Percentiles rank a stretch among this genome's conserved stretches.
phyloP scores from a whole-genome alignment of 2,329 filamentous ascomycete species.

The Metarhizium robertsii region DNA sequence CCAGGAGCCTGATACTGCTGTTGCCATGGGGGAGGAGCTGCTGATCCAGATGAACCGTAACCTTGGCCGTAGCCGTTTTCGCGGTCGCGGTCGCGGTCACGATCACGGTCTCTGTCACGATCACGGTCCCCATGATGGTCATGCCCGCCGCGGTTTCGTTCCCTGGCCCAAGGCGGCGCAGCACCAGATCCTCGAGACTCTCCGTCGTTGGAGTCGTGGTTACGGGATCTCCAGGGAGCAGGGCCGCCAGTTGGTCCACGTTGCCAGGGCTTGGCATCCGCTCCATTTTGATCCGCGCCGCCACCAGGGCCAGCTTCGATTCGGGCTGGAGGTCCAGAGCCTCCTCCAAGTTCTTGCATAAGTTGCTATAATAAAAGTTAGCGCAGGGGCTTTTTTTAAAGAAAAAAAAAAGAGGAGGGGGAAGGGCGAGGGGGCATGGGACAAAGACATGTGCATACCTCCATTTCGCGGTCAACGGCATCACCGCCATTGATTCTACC shows the following conservation, averaged over 20 bases:
- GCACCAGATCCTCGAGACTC: constrained; percentile 33
- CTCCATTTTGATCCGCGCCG: constrained; percentile 36
- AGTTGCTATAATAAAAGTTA: constrained; percentile 59
- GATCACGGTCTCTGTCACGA: constrained; percentile 2
- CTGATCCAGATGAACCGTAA: constrained; percentile 15
- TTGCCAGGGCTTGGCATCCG: constrained; percentile 77
- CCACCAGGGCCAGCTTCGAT: constrained; percentile 76
- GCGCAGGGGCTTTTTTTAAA: constrained; percentile 14
- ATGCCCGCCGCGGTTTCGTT: constrained; percentile 43
- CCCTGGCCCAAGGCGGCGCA: constrained; percentile 53
- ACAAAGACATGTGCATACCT: constrained; percentile 49
- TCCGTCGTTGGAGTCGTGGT: constrained; percentile 41
- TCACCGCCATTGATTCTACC: constrained; percentile 68
- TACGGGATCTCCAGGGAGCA: constrained; percentile 65
- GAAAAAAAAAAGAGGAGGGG: neutral
- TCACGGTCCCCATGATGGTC: constrained; percentile 23
- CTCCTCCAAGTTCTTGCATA: constrained; percentile 91
- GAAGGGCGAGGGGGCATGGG: neutral
- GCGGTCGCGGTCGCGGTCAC: neutral
- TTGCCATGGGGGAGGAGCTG: constrained; percentile 34
- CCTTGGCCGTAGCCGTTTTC: constrained; percentile 19
- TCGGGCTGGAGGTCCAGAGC: constrained; percentile 60
- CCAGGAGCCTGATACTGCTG: constrained; percentile 40
- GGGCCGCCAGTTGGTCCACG: constrained; percentile 74
- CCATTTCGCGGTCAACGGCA: constrained; percentile 87